Conservation (phyloP, 2,329 filamentous ascomycete genomes). For the Trichoderma oligosporum region DNA sequence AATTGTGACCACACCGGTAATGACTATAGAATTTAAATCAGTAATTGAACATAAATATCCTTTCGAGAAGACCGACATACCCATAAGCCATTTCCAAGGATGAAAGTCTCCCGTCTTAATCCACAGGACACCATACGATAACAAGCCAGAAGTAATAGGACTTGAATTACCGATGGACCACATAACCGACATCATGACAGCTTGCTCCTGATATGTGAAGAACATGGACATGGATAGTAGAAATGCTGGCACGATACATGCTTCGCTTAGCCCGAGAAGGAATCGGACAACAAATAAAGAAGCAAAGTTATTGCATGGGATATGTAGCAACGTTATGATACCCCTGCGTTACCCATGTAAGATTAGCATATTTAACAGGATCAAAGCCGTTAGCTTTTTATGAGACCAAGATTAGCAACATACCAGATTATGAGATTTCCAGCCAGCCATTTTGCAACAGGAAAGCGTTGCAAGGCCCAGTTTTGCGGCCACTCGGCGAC, state of each 20-base stretch:
- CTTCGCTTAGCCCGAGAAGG: constrained; percentile 29
- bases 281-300: constrained; percentile 31
- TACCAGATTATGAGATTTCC: constrained; percentile 25
- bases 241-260: constrained; percentile 25
- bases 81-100: constrained; percentile 40
- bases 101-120: constrained; percentile 35
- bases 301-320: constrained; percentile 27
- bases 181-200: constrained; percentile 36
- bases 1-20: constrained; percentile 22
- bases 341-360: constrained; percentile 24
- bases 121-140: constrained; percentile 32
- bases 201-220: constrained; percentile 36
- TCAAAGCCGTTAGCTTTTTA: too few relatives aligned
- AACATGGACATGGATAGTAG: constrained; percentile 33
- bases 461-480: constrained; percentile 43
- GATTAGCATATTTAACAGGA: background rate
- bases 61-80: constrained; percentile 18
- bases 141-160: constrained; percentile 31
- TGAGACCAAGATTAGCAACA: too few relatives aligned
- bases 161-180: constrained; percentile 38
- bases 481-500: constrained; percentile 41
- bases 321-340: constrained; percentile 31
- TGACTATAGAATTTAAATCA: constrained; percentile 14
- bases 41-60: too few relatives aligned
- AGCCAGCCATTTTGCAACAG: constrained; percentile 43